A percentile compares a stretch with the other conserved stretches of the same genome.
Evolutionary conservation across 805 yeast genomes (phyloP).

Genomic region (Suhomyces vadensis): DNA sequence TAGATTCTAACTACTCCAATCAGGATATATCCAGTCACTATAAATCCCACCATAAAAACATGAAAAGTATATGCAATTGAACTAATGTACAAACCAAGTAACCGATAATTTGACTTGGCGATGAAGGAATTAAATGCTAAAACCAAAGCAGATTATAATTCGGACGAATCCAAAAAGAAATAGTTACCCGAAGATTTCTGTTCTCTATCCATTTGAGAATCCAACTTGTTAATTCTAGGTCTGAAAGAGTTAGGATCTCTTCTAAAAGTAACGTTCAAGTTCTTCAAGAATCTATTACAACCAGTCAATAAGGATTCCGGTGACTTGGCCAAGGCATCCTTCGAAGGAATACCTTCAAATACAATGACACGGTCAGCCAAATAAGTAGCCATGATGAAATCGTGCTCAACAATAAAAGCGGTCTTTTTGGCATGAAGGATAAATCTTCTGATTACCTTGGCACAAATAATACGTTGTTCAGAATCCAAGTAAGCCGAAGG

Average conservation of each 20-base stretch:
- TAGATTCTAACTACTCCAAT: slow-evolving; percentile 6
- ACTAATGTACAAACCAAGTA: slow-evolving; percentile 12
- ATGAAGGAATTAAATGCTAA: slow-evolving; percentile 2
- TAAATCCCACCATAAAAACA: slow-evolving; percentile 1
- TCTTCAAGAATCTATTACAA: slow-evolving; percentile 95
- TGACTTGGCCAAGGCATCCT: slow-evolving; percentile 76
- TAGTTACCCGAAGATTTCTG: slow-evolving; percentile 91
- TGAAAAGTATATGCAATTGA: slow-evolving; percentile 11
- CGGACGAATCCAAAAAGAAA: slow-evolving; percentile 83
- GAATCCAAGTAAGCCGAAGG: slow-evolving; percentile 99
- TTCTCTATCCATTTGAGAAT: slow-evolving; percentile 98
- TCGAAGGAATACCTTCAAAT: slow-evolving; percentile 93
- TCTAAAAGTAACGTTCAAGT: slow-evolving; percentile 96
- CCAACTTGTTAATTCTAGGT: slow-evolving; percentile 97
- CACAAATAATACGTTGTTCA: slow-evolving; percentile 98
- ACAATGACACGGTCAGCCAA: slow-evolving; percentile 98
- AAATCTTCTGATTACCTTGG: slow-evolving; percentile 96
- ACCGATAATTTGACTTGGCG: not conserved
- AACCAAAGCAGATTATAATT: slow-evolving; percentile 26
- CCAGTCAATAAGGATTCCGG: slow-evolving; percentile 96
- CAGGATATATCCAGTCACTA: no score
- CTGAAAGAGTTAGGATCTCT: slow-evolving; percentile 98
- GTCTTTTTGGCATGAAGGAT: slow-evolving; percentile 96
- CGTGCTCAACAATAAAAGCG: slow-evolving; percentile 99
- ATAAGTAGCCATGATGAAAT: slow-evolving; percentile 99